Evolutionary conservation across 768 basidiomycete genomes (phyloP).

Genomic region (Amylocystis lapponica): DNA sequence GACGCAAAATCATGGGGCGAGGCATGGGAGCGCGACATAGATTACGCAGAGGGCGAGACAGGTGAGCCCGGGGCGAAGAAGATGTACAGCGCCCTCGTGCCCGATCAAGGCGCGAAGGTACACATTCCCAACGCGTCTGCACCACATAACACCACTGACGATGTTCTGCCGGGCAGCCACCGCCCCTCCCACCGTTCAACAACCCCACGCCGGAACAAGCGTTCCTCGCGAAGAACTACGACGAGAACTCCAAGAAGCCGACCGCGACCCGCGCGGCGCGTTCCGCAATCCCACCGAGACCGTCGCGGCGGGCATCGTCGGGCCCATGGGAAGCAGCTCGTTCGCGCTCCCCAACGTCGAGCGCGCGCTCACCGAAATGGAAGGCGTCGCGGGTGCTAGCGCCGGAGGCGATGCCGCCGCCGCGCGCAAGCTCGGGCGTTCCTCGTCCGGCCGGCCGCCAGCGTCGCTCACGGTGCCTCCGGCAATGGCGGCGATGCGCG

Average conservation of each 20-base stretch:
- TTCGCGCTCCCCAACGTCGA: conserved; percentile 86
- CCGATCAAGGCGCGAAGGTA: conserved; percentile 72
- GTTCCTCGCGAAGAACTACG: conserved; percentile 88
- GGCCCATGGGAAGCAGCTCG: conserved; percentile 84
- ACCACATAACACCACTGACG: background rate
- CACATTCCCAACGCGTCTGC: conserved; percentile 18
- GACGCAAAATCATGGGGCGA: conserved; percentile 77
- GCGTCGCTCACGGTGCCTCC: conserved; percentile 17
- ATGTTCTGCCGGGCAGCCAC: conserved; percentile 36
- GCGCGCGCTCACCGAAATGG: conserved; percentile 85
- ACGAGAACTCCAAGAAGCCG: conserved; percentile 88
- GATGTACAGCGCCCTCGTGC: conserved; percentile 67
- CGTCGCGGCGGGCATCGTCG: conserved; percentile 74
- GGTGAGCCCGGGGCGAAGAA: conserved; percentile 53
- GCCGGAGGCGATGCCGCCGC: conserved; percentile 30
- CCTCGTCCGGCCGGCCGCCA: conserved; percentile 12
- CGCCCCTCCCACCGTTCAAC: conserved; percentile 69
- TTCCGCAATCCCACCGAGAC: conserved; percentile 76
- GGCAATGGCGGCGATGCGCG: conserved; percentile 7
- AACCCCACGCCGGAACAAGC: conserved; percentile 82
- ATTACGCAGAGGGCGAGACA: conserved; percentile 31
- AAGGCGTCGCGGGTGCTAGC: conserved; percentile 37
- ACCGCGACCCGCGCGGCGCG: conserved; percentile 82
- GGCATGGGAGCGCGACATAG: conserved; percentile 71
- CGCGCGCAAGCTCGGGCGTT: conserved; percentile 21